Conservation (phyloP, 805 yeast species). For the Scheffersomyces stipitis region DNA sequence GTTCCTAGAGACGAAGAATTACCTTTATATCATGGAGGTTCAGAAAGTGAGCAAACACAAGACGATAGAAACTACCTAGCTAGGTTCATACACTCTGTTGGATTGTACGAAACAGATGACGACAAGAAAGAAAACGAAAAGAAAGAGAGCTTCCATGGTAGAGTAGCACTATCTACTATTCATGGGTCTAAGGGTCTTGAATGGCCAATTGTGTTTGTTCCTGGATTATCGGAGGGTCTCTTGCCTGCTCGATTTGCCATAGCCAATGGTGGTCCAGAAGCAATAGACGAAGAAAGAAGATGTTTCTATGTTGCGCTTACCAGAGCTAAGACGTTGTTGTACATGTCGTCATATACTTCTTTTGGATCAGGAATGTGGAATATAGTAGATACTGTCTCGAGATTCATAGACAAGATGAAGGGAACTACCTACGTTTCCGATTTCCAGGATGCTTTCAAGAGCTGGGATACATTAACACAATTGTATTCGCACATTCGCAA, state of each 20-base stretch:
- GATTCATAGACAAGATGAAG: conserved; percentile 22
- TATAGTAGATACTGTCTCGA: conserved; percentile 22
- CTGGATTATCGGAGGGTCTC: conserved; percentile 65
- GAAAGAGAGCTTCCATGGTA: conserved; percentile 15
- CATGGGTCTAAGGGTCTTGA: conserved; percentile 94
- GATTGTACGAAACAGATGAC: conserved; percentile 29
- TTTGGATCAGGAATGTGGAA: conserved; percentile 1
- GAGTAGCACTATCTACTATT: conserved; percentile 65
- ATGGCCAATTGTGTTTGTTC: conserved; percentile 90
- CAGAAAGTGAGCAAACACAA: conserved; percentile 6
- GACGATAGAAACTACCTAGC: conserved; percentile 18
- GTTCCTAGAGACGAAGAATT: conserved; percentile 27
- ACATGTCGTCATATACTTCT: conserved; percentile 37
- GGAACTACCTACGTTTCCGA: conserved; percentile 6
- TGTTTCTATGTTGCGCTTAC: conserved; percentile 88
- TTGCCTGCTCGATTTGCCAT: conserved; percentile 59
- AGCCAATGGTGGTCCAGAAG: conserved; percentile 20
- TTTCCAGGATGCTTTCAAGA: conserved; percentile 17
- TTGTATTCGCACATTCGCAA: conserved; percentile 18
- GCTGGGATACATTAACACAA: conserved; percentile 10
- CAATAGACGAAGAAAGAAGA: conserved; percentile 73
- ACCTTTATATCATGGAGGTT: conserved; percentile 6
- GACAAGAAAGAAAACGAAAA: conserved; percentile 17
- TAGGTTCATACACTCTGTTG: conserved; percentile 33
- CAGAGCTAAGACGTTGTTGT: conserved; percentile 65